Conservation (phyloP, 2,329 filamentous ascomycete species). For the Apiospora saccharicola region DNA sequence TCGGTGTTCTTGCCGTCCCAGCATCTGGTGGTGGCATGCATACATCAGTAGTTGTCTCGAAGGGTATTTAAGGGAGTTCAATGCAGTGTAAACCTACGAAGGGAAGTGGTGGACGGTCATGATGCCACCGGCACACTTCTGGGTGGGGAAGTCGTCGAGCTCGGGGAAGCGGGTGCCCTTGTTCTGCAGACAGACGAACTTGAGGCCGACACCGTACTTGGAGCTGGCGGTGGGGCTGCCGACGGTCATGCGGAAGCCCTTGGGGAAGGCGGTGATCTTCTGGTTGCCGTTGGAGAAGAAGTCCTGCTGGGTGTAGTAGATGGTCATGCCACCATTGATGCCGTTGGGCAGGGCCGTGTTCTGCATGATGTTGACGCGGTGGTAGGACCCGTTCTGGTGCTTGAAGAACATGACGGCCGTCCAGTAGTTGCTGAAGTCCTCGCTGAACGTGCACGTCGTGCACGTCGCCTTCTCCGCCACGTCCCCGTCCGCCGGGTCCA, state of each 20-base stretch:
- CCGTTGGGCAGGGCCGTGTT: conserved; percentile 38
- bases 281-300: conserved; percentile 41
- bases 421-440: conserved; percentile 43
- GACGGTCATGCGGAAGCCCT: conserved; percentile 54
- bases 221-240: conserved; percentile 44
- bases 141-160: conserved; percentile 48
- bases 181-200: conserved; percentile 50
- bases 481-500: conserved; percentile 37
- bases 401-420: conserved; percentile 43
- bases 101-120: conserved; percentile 52
- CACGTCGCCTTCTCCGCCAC: conserved; percentile 37
- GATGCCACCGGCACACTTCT: conserved; percentile 49
- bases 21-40: conserved; percentile 51
- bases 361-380: conserved; percentile 41
- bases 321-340: conserved; percentile 42
- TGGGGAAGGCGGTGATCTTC: conserved; percentile 53
- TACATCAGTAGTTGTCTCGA: not conserved
- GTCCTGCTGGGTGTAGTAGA: conserved; percentile 43
- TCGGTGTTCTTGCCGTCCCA: conserved; percentile 68
- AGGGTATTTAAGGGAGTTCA: too few relatives aligned
- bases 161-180: conserved; percentile 50
- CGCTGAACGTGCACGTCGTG: conserved; percentile 41
- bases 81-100: too few relatives aligned
- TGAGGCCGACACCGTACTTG: conserved; percentile 46
- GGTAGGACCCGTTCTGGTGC: conserved; percentile 41